Evolutionary conservation across 148 eudicot species (phyloP), one percentile per base, ranked within the genome.

Genomic region (Heliamphora exappendiculata): DNA sequence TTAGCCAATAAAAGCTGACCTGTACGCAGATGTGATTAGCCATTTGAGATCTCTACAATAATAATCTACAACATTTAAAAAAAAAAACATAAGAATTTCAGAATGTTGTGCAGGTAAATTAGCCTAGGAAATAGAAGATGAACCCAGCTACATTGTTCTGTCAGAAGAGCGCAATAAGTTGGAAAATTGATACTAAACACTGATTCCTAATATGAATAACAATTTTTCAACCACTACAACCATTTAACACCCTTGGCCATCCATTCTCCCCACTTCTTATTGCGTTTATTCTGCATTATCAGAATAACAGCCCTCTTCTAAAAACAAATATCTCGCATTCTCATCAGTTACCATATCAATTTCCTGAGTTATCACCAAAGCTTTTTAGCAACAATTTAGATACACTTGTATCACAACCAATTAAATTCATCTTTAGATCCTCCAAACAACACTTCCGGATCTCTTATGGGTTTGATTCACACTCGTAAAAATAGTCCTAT

Each of bases 1-100:
- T 89, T 93, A 28, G 97, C 97, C 64, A 95, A 86, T 81, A 93
- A 84, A 82, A 95, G 99, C 83, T 95, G 99, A 58, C 99, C 99
- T 95, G 84, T 76, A 67, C 50, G 42, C 79, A 80, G 11, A 29
- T 57, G 16, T 36, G 16, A 57, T 60, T 65, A 51, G 29, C 51
- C 36, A 22, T 9, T 55, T 54, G 62, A 34, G 50, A 47, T 45
- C 11, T 28, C 75, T 45, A 49, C 28, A 58, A 13, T 34, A 50
- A 50, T 8, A 8, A 17, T 16, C 13, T 50, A 17, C 9, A 11
- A 50, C 3, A 9, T 50, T 16, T 50, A 3, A 50, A 50, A 50
- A 64, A 64, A 24, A 34, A 62, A 17, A 65, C 9, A 65, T 17
- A 64, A 20, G 34, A 9, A 44, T 20, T 66, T 39, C 37, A 47